Base-by-base conservation (phyloP, 2,329 filamentous ascomycete species). In the Teratosphaeria nubilosa region DNA sequence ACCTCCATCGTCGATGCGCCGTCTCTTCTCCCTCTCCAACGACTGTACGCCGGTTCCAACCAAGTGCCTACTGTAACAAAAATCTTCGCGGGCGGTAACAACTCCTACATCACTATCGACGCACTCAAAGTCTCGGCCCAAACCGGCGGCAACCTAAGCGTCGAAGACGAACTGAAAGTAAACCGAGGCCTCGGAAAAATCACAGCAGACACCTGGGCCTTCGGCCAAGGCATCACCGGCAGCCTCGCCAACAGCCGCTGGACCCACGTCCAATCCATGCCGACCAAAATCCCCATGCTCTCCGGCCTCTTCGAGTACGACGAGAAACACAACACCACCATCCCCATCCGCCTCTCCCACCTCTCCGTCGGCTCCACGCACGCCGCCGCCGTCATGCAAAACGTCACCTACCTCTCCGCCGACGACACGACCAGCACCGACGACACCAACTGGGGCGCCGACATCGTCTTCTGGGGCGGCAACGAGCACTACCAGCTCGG, bases 401-500 rank as follows among this genome's bases (percentile, higher is more conserved):
- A 96, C 69, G 82, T 87, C 31, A 79, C 91, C 5, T 69, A 70
- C 58, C 63, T 65, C 32, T 75, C 78, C 16, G 80, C 85, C 1
- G 76, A 79, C 1, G 71, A 66, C 60, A 74, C 70, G 56, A 73
- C 61, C 66, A 65, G 72, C 16, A 80, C 80, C 1, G 87, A 88
- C 63, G 87, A 91, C 67, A 90, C 86, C 1, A 91, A 94, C 70
- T 96, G 86, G 83, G 94, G 94, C 54, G 85, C 87, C 4, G 94
- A 97, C 70, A 86, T 91, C 31, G 72, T 97, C 1, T 95, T 90
- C 78, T 99, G 91, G 90, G 94, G 94, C 61, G 90, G 90, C 56
- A 99, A 97, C 68, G 91, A 97, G 75, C 83, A 86, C 70, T 96
- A 88, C 73, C 94, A 99, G 74, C 82, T 99, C 27, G 94, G 94